Percentiles rank a stretch among this genome's conserved stretches.
phyloP scores from a whole-genome alignment of 106 monocot genomes.

The Ottelia alismoides region DNA sequence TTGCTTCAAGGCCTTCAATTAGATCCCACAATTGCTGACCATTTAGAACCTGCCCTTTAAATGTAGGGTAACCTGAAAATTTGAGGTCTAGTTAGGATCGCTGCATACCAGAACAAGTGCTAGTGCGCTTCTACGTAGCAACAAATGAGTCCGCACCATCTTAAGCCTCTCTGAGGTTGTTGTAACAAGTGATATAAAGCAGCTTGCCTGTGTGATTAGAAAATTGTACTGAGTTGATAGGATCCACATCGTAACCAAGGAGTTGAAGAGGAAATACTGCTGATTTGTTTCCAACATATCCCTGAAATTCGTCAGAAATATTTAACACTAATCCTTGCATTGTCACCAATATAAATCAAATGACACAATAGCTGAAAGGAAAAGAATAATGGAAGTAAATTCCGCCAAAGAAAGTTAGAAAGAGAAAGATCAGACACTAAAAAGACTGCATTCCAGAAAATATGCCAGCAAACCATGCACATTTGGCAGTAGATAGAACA shows the following conservation, averaged over 20 bases:
- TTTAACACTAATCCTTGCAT: too few species aligned
- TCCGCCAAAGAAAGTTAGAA: neutral
- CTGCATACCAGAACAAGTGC: too few species aligned
- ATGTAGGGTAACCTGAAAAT: conserved; percentile 84
- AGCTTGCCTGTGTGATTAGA: conserved; percentile 99
- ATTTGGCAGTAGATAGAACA: too few species aligned
- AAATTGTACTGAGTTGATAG: conserved; percentile 98
- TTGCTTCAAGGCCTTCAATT: conserved; percentile 88
- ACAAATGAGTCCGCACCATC: conserved; percentile 34
- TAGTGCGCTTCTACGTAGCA: conserved; percentile 12
- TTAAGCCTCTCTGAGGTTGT: conserved; percentile 29
- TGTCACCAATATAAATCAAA: too few species aligned
- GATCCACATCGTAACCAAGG: conserved; percentile 98
- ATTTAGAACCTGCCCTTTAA: conserved; percentile 90
- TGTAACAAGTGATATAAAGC: conserved; percentile 38
- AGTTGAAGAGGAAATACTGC: conserved; percentile 99
- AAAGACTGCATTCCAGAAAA: too few species aligned
- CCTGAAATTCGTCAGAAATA: conserved; percentile 42
- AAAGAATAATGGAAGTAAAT: neutral
- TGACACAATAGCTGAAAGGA: too few species aligned
- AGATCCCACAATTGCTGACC: conserved; percentile 87
- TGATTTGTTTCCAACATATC: conserved; percentile 98
- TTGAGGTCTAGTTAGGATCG: conserved; percentile 9
- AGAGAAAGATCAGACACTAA: too few species aligned
- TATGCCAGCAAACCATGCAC: too few species aligned